phyloP scores from a whole-genome alignment of 345 rosid genomes.

The Acer campestre region DNA sequence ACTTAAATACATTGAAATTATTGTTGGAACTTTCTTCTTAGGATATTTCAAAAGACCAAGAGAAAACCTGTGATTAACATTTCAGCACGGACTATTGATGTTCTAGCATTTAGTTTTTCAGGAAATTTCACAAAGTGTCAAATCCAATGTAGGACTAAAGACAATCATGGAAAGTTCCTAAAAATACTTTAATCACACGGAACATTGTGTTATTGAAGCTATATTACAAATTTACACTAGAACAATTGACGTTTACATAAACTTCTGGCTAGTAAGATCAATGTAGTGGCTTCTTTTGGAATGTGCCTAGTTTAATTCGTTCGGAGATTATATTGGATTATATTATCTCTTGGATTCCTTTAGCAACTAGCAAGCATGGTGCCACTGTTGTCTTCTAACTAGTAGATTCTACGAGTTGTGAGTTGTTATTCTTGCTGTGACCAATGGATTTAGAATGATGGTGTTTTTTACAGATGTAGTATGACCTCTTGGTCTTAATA shows the following conservation, averaged over 20 bases:
- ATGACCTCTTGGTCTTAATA: background rate
- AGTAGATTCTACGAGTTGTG: background rate
- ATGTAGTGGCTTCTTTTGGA: background rate
- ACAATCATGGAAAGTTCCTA: background rate
- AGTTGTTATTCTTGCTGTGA: background rate
- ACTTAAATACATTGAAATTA: constrained; percentile 1
- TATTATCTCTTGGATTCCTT: background rate
- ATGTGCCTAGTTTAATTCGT: background rate
- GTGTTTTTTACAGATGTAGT: background rate
- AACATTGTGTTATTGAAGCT: background rate
- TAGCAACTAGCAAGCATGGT: background rate
- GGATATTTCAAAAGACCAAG: background rate
- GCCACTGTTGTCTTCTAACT: background rate
- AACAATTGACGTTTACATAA: background rate
- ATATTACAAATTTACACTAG: background rate
- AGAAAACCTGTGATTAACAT: background rate
- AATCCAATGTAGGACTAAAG: background rate
- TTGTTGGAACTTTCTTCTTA: background rate
- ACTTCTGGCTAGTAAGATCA: background rate
- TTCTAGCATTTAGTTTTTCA: background rate
- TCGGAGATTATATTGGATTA: background rate
- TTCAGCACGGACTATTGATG: background rate
- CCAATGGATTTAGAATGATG: background rate
- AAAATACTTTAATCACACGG: background rate
- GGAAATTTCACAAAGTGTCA: background rate